These are phyloP conservation scores for Primulina huaijiensis DNA, from an alignment of 257 asterid species.

Conservation along the genomic window DNA sequence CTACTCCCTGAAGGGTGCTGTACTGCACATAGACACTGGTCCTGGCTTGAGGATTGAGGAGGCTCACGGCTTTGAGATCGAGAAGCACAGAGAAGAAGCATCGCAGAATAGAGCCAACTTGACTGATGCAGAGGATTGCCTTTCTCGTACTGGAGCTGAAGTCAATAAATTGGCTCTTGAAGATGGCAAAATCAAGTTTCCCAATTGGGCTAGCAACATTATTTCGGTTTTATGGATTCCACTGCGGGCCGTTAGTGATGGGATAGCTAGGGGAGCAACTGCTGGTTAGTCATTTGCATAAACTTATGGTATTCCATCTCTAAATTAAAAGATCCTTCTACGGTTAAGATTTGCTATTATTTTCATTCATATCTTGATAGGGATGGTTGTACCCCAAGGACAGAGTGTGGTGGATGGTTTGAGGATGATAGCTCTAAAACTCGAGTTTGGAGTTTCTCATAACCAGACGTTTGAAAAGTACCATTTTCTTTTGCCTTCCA, in stretches of 20 bases:
- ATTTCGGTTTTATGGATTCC: constrained; percentile 89
- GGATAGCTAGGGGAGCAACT: constrained; percentile 73
- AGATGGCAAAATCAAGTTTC: constrained; percentile 69
- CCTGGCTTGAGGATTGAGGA: constrained; percentile 92
- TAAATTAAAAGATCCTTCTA: not conserved
- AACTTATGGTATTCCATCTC: constrained; percentile 20
- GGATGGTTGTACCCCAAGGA: constrained; percentile 58
- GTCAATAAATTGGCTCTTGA: constrained; percentile 52
- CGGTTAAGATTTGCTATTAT: not conserved
- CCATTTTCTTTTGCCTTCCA: constrained; percentile 21
- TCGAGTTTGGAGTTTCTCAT: constrained; percentile 89
- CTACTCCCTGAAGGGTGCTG: constrained; percentile 83
- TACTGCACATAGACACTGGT: constrained; percentile 84
- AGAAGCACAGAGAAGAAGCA: constrained; percentile 44
- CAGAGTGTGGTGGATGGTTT: constrained; percentile 88
- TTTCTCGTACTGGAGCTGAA: constrained; percentile 41
- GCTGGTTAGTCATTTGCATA: constrained; percentile 54
- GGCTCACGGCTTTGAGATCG: constrained; percentile 70
- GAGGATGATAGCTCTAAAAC: constrained; percentile 93
- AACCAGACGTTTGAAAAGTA: constrained; percentile 92
- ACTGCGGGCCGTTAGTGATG: constrained; percentile 71
- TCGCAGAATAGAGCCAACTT: constrained; percentile 30
- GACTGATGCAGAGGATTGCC: constrained; percentile 28
- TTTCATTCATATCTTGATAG: constrained; percentile 39
- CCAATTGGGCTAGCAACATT: constrained; percentile 83